Evolutionary conservation across 2,329 filamentous ascomycete genomes (phyloP), one percentile per base, ranked within the genome.

Genomic region (Stagonosporopsis chrysanthemi): DNA sequence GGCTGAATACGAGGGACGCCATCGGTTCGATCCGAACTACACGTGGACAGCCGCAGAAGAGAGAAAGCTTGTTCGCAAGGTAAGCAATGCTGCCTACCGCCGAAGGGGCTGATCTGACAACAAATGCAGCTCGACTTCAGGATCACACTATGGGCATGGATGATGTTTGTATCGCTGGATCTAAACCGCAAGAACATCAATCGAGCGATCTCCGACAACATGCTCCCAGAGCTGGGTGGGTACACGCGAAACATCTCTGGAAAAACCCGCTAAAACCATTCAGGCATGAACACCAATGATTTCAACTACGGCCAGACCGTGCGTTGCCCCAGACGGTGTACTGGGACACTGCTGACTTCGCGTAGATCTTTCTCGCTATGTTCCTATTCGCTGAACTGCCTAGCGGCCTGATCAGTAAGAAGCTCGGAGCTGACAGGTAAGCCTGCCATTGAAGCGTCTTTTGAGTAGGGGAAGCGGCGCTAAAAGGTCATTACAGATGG

Each of bases 361-460:
- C 31, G 11, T 55, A 67, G 60, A 69, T 73, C 2, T 72, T 72
- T 29, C 60, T 72, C 0, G 69, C 80, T 0, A 73, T 74, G 0
- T 84, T 83, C 52, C 72, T 83, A 1, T 74, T 77, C 1, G 80
- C 82, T 4, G 81, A 83, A 41, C 68, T 84, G 0, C 82, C 82
- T 3, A 81, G 80, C 44, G 80, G 80, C 15, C 69, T 84, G 3
- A 72, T 84, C 47, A 82, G 79, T 52, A 84, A 84, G 70, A 81
- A 81, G 49, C 64, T 84, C 7, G 82, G 82, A 9, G 80, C 81
- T 0, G 80, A 83, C 60, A 42, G 54, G 52, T 50, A 41, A 45
- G 52, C 23, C 23, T 29, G 9, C 28, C 17, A 12, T 6, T n/a
- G 8, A 8, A 22, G 28, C n/a, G 6, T 5, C 8, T 17, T 19